These are phyloP conservation scores for Albugo candida DNA, from an alignment of 352 stramenopile genomes.

Conservation along the genomic window DNA sequence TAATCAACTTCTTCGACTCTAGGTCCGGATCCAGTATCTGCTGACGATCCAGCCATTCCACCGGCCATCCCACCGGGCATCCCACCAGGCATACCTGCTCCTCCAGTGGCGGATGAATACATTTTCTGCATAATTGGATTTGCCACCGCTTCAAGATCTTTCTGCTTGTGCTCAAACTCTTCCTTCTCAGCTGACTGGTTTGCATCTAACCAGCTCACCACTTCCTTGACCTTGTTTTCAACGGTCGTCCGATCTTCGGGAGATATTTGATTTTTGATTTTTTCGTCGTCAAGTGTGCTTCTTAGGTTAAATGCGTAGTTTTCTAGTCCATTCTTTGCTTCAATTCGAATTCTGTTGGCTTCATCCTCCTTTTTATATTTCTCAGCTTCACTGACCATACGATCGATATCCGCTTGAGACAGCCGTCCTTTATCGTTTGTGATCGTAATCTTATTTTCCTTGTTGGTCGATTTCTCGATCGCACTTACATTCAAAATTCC, in stretches of 20 bases:
- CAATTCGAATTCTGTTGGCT: conserved; percentile 28
- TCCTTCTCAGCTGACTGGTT: conserved; percentile 53
- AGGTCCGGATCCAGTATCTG: conserved; percentile 23
- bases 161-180: conserved; percentile 74
- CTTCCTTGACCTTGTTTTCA: conserved; percentile 29
- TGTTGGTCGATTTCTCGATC: conserved; percentile 53
- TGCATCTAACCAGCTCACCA: conserved; percentile 41
- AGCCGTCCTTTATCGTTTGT: conserved; percentile 87
- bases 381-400: conserved; percentile 84
- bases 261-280: conserved; percentile 49
- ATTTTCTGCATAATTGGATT: conserved; percentile 80
- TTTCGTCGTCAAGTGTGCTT: conserved; percentile 65
- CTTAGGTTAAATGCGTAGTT: conserved; percentile 79
- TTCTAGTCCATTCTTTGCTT: conserved; percentile 73
- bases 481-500: conserved; percentile 82
- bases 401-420: conserved; percentile 82
- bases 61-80: conserved; percentile 12
- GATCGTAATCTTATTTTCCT: conserved; percentile 90
- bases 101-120: conserved; percentile 48
- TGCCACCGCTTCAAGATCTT: conserved; percentile 62
- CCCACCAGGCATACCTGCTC: too few species aligned
- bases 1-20: conserved; percentile 66
- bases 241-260: conserved; percentile 32
- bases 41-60: conserved; percentile 20
- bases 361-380: conserved; percentile 84